A percentile compares a stretch with the other conserved stretches of the same genome.
phyloP scores from a whole-genome alignment of 2,329 filamentous ascomycete species.

The Ophiosphaerella korrae region DNA sequence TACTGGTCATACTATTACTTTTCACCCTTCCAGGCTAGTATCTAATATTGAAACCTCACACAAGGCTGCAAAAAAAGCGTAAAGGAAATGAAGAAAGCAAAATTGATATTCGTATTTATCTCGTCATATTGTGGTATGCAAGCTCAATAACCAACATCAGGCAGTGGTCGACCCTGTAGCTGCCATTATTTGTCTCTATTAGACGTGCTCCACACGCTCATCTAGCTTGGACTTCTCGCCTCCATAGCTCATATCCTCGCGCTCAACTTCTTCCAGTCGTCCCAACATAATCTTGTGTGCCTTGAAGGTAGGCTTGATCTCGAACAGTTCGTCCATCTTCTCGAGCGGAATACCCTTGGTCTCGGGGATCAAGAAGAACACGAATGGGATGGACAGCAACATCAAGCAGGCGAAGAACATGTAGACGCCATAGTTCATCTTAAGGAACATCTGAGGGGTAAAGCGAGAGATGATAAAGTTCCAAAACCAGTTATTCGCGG shows the following conservation, averaged over 20 bases:
- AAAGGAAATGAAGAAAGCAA: too few relatives aligned
- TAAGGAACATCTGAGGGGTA: slow-evolving; percentile 67
- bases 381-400: slow-evolving; percentile 48
- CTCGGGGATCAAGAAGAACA: slow-evolving; percentile 48
- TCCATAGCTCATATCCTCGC: slow-evolving; percentile 25
- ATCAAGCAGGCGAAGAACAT: slow-evolving; percentile 58
- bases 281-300: slow-evolving; percentile 49
- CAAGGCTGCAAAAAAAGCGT: too few relatives aligned
- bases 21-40: too few relatives aligned
- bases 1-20: too few relatives aligned
- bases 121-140: not conserved
- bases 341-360: slow-evolving; percentile 55
- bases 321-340: slow-evolving; percentile 55
- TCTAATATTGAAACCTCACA: not conserved
- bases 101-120: too few relatives aligned
- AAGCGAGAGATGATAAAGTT: slow-evolving; percentile 73
- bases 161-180: too few relatives aligned
- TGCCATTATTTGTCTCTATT: not conserved
- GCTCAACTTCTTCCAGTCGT: slow-evolving; percentile 46
- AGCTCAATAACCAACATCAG: not conserved
- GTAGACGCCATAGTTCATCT: slow-evolving; percentile 52
- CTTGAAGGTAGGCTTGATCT: slow-evolving; percentile 49
- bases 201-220: slow-evolving; percentile 15
- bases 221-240: slow-evolving; percentile 45
- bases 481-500: slow-evolving; percentile 69